A percentile compares a stretch with the other conserved stretches of the same genome.
Conservation (phyloP, 176 grass and related monocot genomes). For the Rhynchospora pubera region DNA sequence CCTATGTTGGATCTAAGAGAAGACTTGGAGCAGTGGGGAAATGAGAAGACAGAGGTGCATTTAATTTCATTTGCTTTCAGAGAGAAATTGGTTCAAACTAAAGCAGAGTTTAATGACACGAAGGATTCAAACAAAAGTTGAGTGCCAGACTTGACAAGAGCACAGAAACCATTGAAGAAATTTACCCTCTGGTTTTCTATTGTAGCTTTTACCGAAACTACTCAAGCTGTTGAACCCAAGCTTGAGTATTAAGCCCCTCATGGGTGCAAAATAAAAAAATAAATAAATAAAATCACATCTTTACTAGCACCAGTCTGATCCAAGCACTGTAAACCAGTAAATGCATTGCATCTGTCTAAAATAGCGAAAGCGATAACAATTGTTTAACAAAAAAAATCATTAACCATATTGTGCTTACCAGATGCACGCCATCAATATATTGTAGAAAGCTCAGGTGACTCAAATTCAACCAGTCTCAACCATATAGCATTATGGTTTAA, state of each 20-base stretch:
- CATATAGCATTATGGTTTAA: slow-evolving; percentile 6
- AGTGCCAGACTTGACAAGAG: neutral
- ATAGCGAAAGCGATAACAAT: neutral
- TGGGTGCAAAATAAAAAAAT: neutral
- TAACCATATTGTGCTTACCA: too few species aligned
- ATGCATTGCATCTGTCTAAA: neutral
- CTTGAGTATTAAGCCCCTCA: neutral
- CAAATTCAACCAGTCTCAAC: neutral
- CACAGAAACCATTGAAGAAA: neutral
- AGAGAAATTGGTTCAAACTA: neutral
- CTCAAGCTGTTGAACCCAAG: too few species aligned
- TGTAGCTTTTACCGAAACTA: neutral
- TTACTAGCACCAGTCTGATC: neutral
- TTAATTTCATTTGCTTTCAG: neutral
- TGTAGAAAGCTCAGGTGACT: neutral
- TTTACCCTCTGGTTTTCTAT: neutral
- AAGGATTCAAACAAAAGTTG: neutral
- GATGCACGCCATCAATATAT: neutral
- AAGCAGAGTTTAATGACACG: neutral
- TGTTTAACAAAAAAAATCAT: too few species aligned
- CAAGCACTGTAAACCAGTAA: neutral
- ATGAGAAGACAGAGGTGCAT: neutral
- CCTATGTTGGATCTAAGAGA: neutral
- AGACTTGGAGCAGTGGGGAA: neutral
- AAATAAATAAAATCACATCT: neutral